Base-by-base conservation (phyloP, 1,284 basidiomycete species). In the Kwoniella shivajii region DNA sequence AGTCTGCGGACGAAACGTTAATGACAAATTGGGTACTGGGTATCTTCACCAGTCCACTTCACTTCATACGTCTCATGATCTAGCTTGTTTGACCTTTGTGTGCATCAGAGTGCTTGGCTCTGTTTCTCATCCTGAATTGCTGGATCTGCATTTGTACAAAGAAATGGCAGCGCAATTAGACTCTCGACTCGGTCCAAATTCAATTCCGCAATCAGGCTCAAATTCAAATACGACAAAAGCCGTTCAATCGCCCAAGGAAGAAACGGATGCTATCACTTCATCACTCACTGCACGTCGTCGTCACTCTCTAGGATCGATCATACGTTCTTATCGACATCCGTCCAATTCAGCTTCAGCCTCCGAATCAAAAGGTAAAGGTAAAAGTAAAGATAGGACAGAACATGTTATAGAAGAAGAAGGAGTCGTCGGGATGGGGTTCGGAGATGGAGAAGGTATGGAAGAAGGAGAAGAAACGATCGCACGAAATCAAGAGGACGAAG, bases 221-320 rank as follows among this genome's bases (percentile, higher is more conserved):
- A n/a, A n/a, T n/a, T n/a, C n/a, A 18, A 46, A 20, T 20, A 22
- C 50, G 18, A 39, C 50, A 4, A 47, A 26, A 3, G 47, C 52
- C 1, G 14, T 24, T 34, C 45, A 26, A 43, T 39, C 52, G 4
- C 46, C 51, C 7, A 27, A 50, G 49, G 49, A 46, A 34, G 61
- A 63, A 14, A 37, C 43, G 1, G 43, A 43, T n/a, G 55, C 55
- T 2, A 63, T 63, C 38, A 20, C 34, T 30, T 29, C 42, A 14
- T 49, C 49, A 2, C 52, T 63, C 24, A 39, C 34, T 14, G 47
- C 39, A n/a, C 38, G 55, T 18, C 45, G 59, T 13, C 47, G 56
- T 9, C 30, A 41, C 11, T 57, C 55, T 2, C 45, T 61, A 2
- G 34, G 51, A n/a, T 48, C 49, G 3, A 30, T 60, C 13, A 30